A percentile compares a stretch with the other conserved stretches of the same genome.
These are phyloP conservation scores for Berkeleyomyces rouxiae DNA, from an alignment of 2,329 filamentous ascomycete genomes.

Conservation along the genomic window DNA sequence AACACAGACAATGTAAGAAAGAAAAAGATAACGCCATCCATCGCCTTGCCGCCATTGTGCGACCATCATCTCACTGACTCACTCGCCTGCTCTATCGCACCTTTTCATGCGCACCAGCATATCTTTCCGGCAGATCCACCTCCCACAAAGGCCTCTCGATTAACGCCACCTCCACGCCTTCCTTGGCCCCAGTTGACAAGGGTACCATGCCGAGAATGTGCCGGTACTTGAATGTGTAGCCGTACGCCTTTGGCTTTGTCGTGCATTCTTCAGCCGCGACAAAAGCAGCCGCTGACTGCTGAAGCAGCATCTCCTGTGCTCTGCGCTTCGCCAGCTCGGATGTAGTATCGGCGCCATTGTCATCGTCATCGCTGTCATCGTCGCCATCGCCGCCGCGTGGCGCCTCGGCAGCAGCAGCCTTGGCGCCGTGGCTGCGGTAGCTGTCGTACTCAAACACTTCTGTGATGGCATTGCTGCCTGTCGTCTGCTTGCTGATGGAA, in stretches of 20 bases:
- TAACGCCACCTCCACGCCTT: slow-evolving; percentile 59
- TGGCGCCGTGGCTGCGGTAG: slow-evolving; percentile 9
- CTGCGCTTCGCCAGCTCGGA: slow-evolving; percentile 6
- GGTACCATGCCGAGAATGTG: slow-evolving; percentile 65
- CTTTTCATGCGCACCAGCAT: slow-evolving; percentile 22
- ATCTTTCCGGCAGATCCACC: slow-evolving; percentile 55
- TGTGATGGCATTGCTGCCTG: slow-evolving; percentile 6
- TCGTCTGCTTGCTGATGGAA: slow-evolving; percentile 25
- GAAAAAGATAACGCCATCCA: background rate
- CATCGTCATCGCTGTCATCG: slow-evolving; percentile 24
- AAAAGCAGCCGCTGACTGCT: slow-evolving; percentile 19
- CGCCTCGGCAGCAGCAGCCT: slow-evolving; percentile 17
- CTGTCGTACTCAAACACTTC: slow-evolving; percentile 12
- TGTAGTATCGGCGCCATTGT: background rate
- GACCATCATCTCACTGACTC: background rate
- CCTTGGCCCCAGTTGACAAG: slow-evolving; percentile 22
- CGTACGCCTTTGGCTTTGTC: slow-evolving; percentile 30
- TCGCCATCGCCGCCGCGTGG: slow-evolving; percentile 20
- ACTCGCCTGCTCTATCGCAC: slow-evolving; percentile 2
- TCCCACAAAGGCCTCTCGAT: slow-evolving; percentile 80
- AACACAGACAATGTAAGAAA: background rate
- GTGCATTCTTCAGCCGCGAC: slow-evolving; percentile 14
- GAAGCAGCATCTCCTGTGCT: slow-evolving; percentile 10
- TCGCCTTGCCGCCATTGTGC: background rate
- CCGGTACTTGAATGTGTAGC: slow-evolving; percentile 84